phyloP scores from a whole-genome alignment of 495 filamentous ascomycete species.

The Neurospora terricola region DNA sequence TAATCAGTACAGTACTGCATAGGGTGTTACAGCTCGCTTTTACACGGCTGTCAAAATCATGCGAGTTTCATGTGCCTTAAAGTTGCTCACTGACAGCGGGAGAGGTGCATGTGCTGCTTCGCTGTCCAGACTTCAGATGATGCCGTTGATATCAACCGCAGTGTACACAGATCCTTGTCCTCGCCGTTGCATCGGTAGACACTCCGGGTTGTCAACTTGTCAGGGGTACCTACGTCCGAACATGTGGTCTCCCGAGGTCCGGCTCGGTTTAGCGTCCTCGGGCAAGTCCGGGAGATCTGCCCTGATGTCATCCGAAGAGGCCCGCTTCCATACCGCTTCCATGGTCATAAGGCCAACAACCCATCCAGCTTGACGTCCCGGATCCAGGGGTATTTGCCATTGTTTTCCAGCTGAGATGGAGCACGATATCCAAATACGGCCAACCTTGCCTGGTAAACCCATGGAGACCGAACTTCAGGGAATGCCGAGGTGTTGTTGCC shows the following conservation, averaged over 20 bases:
- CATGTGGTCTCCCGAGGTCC: constrained; percentile 19
- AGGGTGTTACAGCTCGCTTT: not conserved
- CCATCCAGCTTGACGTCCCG: not conserved
- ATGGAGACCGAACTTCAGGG: not conserved
- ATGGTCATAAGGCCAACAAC: not conserved
- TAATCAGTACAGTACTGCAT: not conserved
- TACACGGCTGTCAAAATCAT: not conserved
- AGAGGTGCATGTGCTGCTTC: not conserved
- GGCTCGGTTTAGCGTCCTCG: constrained; percentile 13
- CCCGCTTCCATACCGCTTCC: constrained; percentile 1
- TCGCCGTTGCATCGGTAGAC: not conserved
- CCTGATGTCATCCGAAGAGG: constrained; percentile 4
- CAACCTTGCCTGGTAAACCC: not conserved
- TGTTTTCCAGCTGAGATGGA: not conserved
- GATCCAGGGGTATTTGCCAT: not conserved
- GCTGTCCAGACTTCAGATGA: not conserved
- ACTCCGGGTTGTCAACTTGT: not conserved
- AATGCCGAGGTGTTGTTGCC: not conserved
- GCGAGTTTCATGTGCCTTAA: not conserved
- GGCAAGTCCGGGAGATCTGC: constrained; percentile 13
- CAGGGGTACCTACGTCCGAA: constrained; percentile 2
- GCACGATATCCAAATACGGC: not conserved
- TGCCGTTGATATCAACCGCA: not conserved
- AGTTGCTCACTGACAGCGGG: not conserved
- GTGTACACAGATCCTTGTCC: not conserved